A percentile compares a stretch with the other conserved stretches of the same genome.
These are phyloP conservation scores for Blastocystis sp. DNA, from an alignment of 352 stramenopile genomes.

Conservation along the genomic window DNA sequence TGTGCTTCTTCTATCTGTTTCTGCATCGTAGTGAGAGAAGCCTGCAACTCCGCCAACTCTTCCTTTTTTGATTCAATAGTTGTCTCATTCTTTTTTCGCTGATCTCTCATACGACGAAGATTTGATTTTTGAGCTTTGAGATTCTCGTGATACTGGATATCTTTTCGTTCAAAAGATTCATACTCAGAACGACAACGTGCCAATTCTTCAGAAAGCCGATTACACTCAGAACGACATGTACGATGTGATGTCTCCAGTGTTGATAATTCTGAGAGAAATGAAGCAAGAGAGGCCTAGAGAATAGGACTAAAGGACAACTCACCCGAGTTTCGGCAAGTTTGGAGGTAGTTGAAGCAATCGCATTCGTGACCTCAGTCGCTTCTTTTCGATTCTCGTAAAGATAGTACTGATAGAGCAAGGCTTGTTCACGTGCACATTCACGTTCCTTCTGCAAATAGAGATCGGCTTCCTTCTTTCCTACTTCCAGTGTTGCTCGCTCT, in stretches of 20 bases:
- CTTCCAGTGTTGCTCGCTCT: constrained; percentile 86
- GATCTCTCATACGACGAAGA: constrained; percentile 81
- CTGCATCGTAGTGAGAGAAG: constrained; percentile 72
- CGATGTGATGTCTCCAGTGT: background rate
- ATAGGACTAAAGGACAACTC: background rate
- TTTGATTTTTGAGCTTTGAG: constrained; percentile 88
- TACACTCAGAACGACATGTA: constrained; percentile 70
- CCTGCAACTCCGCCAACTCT: constrained; percentile 79
- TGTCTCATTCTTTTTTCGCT: constrained; percentile 81
- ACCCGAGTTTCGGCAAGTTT: constrained; percentile 72
- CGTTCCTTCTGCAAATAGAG: constrained; percentile 86
- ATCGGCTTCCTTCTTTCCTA: constrained; percentile 86
- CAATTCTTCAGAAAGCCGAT: constrained; percentile 77
- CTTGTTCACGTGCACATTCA: constrained; percentile 89
- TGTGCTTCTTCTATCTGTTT: constrained; percentile 66
- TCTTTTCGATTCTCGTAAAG: constrained; percentile 74
- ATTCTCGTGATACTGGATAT: constrained; percentile 93
- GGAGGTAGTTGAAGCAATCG: constrained; percentile 66
- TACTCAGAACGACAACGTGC: constrained; percentile 84
- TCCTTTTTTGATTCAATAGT: constrained; percentile 76
- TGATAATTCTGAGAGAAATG: background rate
- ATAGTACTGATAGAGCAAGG: constrained; percentile 90
- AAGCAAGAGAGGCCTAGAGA: background rate
- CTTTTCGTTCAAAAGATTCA: constrained; percentile 86
- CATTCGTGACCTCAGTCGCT: constrained; percentile 71